Evolutionary conservation across 2,329 filamentous ascomycete species (phyloP).

Genomic region (Epicoccum nigrum): DNA sequence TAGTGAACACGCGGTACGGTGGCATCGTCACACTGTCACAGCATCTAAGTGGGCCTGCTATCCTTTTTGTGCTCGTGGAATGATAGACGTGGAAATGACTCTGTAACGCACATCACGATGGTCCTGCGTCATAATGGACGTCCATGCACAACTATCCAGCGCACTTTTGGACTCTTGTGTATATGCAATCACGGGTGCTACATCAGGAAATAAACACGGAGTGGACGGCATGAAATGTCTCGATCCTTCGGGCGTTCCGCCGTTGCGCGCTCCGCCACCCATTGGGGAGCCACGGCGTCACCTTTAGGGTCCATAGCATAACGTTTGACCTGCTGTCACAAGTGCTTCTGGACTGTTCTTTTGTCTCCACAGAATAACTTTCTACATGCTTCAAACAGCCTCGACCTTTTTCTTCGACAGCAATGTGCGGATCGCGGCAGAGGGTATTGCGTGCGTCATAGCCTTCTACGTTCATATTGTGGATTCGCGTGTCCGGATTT

Average conservation of each 20-base stretch:
- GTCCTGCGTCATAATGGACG: conserved; percentile 23
- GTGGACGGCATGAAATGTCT: background rate
- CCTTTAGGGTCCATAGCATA: background rate
- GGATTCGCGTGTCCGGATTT: background rate
- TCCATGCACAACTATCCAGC: too few relatives aligned
- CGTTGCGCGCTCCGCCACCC: background rate
- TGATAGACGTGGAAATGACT: background rate
- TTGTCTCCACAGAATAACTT: background rate
- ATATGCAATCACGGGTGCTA: background rate
- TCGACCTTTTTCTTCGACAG: background rate
- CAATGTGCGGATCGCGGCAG: background rate
- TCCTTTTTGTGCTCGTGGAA: background rate
- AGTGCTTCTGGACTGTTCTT: conserved; percentile 17
- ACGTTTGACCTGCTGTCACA: conserved; percentile 7
- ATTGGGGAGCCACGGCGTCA: conserved; percentile 9
- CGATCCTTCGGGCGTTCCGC: conserved; percentile 3
- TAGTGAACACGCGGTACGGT: conserved; percentile 5
- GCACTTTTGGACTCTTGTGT: background rate
- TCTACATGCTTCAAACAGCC: background rate
- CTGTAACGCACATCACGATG: conserved; percentile 2
- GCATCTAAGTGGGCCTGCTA: conserved; percentile 11
- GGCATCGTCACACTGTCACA: conserved; percentile 15
- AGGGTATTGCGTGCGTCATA: conserved; percentile 12
- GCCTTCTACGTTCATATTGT: background rate
- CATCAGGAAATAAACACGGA: background rate